phyloP scores from a whole-genome alignment of 108 stramenopile species.

The Epithemia pelagica region DNA sequence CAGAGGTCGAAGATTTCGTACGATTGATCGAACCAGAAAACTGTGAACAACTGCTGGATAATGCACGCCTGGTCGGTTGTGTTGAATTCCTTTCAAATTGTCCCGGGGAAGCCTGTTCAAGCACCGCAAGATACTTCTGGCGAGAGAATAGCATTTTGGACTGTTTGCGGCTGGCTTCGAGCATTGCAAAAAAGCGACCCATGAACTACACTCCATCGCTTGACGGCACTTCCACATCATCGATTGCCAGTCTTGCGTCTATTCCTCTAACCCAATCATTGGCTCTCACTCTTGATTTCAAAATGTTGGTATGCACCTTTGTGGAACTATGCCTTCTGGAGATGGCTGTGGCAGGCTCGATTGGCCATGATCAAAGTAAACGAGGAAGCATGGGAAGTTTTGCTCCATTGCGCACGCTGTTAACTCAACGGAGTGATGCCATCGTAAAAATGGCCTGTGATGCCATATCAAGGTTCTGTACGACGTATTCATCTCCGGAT shows the following conservation, averaged over 20 bases:
- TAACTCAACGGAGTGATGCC: conserved; percentile 7
- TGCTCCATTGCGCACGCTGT: conserved; percentile 16
- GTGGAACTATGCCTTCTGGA: conserved; percentile 27
- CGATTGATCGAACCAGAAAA: conserved; percentile 5
- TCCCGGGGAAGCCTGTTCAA: neutral
- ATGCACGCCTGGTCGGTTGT: neutral
- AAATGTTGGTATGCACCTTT: neutral
- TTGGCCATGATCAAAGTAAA: conserved; percentile 4
- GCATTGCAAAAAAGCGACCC: conserved; percentile 29
- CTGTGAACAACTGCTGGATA: neutral
- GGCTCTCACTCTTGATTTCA: neutral
- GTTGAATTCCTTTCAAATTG: neutral
- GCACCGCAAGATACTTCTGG: neutral
- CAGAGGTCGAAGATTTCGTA: conserved; percentile 1
- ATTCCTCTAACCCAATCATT: neutral
- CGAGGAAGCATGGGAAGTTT: conserved; percentile 14
- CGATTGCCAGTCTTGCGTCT: neutral
- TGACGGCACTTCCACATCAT: neutral
- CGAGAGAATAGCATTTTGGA: neutral
- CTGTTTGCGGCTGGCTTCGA: conserved; percentile 1
- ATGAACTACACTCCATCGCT: conserved; percentile 24
- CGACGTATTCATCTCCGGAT: neutral
- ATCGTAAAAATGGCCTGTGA: conserved; percentile 22
- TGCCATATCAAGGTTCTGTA: conserved; percentile 28
- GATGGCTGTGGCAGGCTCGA: conserved; percentile 20